A percentile compares a stretch with the other conserved stretches of the same genome.
phyloP scores from a whole-genome alignment of 345 rosid species.

The Conringia planisiliqua region DNA sequence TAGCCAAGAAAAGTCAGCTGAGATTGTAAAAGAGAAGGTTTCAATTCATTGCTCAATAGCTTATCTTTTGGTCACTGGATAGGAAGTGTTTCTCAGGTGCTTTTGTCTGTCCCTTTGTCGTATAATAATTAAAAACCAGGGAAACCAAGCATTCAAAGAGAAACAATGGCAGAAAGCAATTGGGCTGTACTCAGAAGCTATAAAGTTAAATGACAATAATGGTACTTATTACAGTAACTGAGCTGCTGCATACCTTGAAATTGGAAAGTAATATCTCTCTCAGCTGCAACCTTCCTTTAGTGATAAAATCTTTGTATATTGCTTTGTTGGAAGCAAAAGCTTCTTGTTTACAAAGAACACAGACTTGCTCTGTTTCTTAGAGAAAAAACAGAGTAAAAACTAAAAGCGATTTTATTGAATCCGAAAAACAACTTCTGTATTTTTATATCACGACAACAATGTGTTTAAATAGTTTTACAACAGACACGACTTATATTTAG shows the following conservation, averaged over 20 bases:
- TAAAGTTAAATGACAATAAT: slow-evolving; percentile 64
- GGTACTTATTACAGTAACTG: slow-evolving; percentile 91
- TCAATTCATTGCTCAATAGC: slow-evolving; percentile 24
- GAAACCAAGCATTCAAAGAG: slow-evolving; percentile 90
- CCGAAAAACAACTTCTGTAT: too few relatives aligned
- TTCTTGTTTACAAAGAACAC: too few relatives aligned
- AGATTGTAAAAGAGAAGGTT: slow-evolving; percentile 87
- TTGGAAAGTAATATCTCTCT: neutral
- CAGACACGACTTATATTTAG: too few relatives aligned
- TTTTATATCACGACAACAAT: too few relatives aligned
- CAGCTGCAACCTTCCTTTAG: neutral
- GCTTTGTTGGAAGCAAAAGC: too few relatives aligned
- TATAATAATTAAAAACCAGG: slow-evolving; percentile 40
- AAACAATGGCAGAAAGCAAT: slow-evolving; percentile 83
- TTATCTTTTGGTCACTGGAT: neutral
- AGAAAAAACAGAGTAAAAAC: too few relatives aligned
- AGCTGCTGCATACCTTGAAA: slow-evolving; percentile 91
- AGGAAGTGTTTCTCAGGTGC: neutral
- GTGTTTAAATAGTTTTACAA: too few relatives aligned
- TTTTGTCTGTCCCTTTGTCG: neutral
- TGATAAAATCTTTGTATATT: neutral
- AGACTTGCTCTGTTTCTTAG: too few relatives aligned
- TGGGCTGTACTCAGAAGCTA: slow-evolving; percentile 78
- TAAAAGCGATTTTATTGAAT: too few relatives aligned
- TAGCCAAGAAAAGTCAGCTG: slow-evolving; percentile 59